Evolutionary conservation across 768 basidiomycete genomes (phyloP).

Genomic region (Erythrobasidium yunnanense): DNA sequence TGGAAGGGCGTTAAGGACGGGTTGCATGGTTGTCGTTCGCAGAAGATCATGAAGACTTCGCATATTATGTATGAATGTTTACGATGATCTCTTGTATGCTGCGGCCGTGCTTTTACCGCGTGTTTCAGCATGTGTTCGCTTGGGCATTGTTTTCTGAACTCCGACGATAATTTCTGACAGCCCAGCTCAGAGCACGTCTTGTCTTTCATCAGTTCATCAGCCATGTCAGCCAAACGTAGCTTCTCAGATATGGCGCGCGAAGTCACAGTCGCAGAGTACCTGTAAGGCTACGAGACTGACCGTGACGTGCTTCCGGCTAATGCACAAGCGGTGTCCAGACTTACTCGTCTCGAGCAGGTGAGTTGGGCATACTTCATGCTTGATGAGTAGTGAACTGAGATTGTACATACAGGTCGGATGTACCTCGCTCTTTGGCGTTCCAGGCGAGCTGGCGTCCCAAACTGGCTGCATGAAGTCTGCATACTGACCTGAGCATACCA

Average conservation of each 20-base stretch:
- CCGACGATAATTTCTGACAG: too few species aligned
- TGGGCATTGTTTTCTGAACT: too few species aligned
- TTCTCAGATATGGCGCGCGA: slow-evolving; percentile 9
- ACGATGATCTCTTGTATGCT: too few species aligned
- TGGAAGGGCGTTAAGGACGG: too few species aligned
- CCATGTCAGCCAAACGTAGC: slow-evolving; percentile 7
- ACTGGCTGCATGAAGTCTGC: not conserved
- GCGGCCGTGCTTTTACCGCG: too few species aligned
- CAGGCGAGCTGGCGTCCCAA: not conserved
- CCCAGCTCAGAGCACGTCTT: too few species aligned
- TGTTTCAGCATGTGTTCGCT: too few species aligned
- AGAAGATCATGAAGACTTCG: too few species aligned
- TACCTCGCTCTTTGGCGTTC: slow-evolving; percentile 10
- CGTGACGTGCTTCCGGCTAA: not conserved
- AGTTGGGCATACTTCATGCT: not conserved
- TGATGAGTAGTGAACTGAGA: not conserved
- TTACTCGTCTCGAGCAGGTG: slow-evolving; percentile 23
- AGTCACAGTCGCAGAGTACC: slow-evolving; percentile 21
- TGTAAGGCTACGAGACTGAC: not conserved
- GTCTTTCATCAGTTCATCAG: too few species aligned
- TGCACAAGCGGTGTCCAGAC: too few species aligned
- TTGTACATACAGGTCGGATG: not conserved
- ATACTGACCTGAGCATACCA: not conserved
- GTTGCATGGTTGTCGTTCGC: too few species aligned
- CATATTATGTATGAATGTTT: too few species aligned